Evolutionary conservation across 179 eudicot species (phyloP), one percentile per base, ranked within the genome.

Genomic region (Nepenthes alata): DNA sequence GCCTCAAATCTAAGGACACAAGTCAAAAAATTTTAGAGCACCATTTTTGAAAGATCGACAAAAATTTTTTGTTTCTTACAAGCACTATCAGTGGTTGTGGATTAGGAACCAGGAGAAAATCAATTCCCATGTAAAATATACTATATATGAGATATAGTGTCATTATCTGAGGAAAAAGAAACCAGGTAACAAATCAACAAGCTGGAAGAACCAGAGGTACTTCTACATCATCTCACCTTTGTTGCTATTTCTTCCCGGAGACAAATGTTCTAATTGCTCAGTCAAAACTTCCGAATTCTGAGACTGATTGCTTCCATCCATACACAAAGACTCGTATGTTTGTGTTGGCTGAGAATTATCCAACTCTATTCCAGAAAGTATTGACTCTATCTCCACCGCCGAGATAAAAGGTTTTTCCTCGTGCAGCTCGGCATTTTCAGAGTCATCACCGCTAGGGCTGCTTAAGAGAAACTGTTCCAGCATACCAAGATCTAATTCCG

Each of bases 401-500:
- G 61, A 49, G 13, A 59, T 67, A 39, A 53, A 14, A 41, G 15
- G 41, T 3, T 70, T 75, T 45, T 65, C 78, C 0, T 50, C 61
- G 49, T 73, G 70, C 12, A 16, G 13, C 37, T 56, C 57, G 16
- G 54, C 50, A 56, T 47, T 58, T 49, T 70, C 77, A n/a, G 53
- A 11, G 47, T 54, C 62, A 57, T 77, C 79, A 39, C 72, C 58
- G 11, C 16, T 38, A 55, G 87, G 86, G 63, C 85, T 76, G 62
- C 79, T 68, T 51, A 79, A 70, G 69, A 85, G 79, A 67, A 75
- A 80, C 68, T 79, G 79, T 47, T 86, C 96, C 58, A 85, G 11
- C 69, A 68, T 57, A 53, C 14, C 58, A 70, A 76, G 78, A 61
- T 78, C 85, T 9, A 69, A 53, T 57, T 77, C 84, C 1, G 85